phyloP scores from a whole-genome alignment of 2,329 filamentous ascomycete species.

The Aspergillus tubingensis region DNA sequence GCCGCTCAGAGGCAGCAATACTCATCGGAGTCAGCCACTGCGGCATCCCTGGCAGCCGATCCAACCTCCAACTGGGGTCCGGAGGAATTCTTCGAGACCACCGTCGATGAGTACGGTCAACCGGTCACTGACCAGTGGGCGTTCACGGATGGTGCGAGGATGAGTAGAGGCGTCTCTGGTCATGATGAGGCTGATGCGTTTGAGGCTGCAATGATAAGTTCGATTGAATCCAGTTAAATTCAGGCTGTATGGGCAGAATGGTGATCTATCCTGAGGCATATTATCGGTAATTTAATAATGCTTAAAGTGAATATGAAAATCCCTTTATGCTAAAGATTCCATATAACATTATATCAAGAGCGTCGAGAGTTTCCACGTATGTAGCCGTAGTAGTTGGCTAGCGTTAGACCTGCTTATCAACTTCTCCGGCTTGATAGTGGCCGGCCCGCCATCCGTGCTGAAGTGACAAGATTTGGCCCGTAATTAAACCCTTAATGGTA shows the following conservation, averaged over 20 bases:
- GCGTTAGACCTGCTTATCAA: background rate
- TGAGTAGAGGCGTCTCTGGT: background rate
- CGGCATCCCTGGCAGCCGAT: background rate
- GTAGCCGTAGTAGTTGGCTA: background rate
- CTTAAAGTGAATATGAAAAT: no score
- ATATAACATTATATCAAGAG: no score
- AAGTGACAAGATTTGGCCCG: constrained; percentile 34
- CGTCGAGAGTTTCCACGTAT: no score
- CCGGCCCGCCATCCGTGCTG: constrained; percentile 26
- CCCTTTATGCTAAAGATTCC: no score
- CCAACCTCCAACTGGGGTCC: background rate
- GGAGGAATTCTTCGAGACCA: constrained; percentile 1
- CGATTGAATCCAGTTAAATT: background rate
- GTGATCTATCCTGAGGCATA: no score
- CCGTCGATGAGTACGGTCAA: background rate
- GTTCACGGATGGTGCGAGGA: background rate
- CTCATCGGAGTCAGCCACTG: background rate
- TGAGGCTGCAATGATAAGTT: background rate
- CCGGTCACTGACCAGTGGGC: background rate
- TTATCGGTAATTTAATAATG: no score
- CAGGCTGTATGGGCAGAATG: no score
- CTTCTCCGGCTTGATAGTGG: background rate
- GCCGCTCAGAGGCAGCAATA: background rate
- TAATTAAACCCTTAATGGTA: constrained; percentile 34
- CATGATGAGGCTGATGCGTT: constrained; percentile 1